These are phyloP conservation scores for Emydomyces testavorans DNA, from an alignment of 2,329 filamentous ascomycete species.

Conservation along the genomic window DNA sequence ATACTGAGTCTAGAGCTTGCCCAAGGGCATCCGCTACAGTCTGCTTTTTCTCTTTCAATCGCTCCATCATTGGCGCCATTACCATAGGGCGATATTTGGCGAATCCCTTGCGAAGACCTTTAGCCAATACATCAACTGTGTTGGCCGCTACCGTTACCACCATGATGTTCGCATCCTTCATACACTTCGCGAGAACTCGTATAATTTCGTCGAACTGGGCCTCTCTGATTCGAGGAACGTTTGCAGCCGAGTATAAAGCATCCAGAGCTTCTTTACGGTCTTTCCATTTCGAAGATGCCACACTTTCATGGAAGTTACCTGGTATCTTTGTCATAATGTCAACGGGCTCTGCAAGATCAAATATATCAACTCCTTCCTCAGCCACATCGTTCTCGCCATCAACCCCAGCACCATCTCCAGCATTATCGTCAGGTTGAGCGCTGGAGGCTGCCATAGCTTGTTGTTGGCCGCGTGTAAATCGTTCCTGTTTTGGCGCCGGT, in stretches of 20 bases:
- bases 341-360: conserved; percentile 73
- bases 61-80: conserved; percentile 83
- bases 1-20: conserved; percentile 65
- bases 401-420: conserved; percentile 45
- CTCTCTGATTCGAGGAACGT: conserved; percentile 85
- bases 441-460: conserved; percentile 64
- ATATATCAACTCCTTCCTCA: conserved; percentile 61
- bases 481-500: conserved; percentile 74
- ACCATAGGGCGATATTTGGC: conserved; percentile 68
- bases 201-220: conserved; percentile 76
- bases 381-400: conserved; percentile 50
- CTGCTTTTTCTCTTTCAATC: conserved; percentile 94
- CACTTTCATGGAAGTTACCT: conserved; percentile 66
- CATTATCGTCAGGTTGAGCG: conserved; percentile 47
- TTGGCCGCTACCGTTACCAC: conserved; percentile 89
- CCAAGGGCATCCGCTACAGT: conserved; percentile 78
- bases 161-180: conserved; percentile 97
- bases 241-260: conserved; percentile 60
- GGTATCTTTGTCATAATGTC: conserved; percentile 75
- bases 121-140: conserved; percentile 79
- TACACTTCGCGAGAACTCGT: conserved; percentile 76
- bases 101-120: conserved; percentile 68
- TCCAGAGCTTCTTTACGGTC: conserved; percentile 92
- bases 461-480: conserved; percentile 79
- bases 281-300: conserved; percentile 94